Evolutionary conservation across 371 early-diverging fungal genomes (phyloP), one percentile per base, ranked within the genome.

Genomic region (Mucor circinelloides): DNA sequence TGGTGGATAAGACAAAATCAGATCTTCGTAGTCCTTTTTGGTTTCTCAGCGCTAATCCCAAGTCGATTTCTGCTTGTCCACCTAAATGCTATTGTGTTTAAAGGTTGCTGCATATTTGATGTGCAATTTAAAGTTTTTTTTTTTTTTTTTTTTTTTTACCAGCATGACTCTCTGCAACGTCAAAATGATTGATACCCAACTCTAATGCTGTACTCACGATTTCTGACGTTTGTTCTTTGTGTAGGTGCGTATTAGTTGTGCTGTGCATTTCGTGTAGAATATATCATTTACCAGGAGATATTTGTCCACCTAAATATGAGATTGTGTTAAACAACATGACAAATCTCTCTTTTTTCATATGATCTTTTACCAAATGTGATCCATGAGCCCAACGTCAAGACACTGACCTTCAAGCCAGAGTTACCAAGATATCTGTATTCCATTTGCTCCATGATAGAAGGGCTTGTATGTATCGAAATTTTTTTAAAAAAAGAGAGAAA

Each of bases 111-210:
- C 21, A 48, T 48, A 50, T 2, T 23, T 12, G 12, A 21, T 25
- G 21, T 23, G 9, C 21, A 12, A 6, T 23, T 36, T 36, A 36
- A 36, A 13, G 36, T n/a, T 15, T 28, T 40, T 32, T 27, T 2
- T 38, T 57, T 58, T 48, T 74, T n/a, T 15, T 28, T 40, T 32
- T 27, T 2, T 38, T 57, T 58, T 48, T 74, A 82, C 84, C 82
- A 19, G 89, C 88, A 73, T 91, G 87, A 58, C 87, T 89, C 74
- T 90, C 93, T 9, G 90, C 89, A 13, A 90, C 93, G 76, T 93
- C 95, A 72, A 95, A 95, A 74, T 90, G 91, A 76, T 94, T 95
- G 66, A 94, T 85, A 28, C 95, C 95, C 40, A 83, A 68, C 36
- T 93, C 90, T 64, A 87, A 87, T 6, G 94, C 93, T 8, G 86